Evolutionary conservation across 371 early-diverging fungal genomes (phyloP).

Genomic region (Coemansia sp.): DNA sequence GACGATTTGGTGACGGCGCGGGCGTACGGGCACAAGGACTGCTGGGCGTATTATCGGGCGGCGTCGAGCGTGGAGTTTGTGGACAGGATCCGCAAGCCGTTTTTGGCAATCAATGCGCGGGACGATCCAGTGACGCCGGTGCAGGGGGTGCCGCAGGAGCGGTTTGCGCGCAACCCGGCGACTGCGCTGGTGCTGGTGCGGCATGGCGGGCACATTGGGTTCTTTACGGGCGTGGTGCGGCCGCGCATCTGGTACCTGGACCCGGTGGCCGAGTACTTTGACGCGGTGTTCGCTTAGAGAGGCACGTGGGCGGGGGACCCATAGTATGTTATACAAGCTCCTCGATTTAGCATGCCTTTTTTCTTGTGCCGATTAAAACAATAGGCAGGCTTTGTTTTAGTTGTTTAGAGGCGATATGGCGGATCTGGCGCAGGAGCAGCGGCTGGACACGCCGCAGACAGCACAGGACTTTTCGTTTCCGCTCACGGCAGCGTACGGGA

Average conservation of each 20-base stretch:
- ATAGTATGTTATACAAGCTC: too few species aligned
- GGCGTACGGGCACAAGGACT: constrained; percentile 70
- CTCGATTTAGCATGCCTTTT: too few species aligned
- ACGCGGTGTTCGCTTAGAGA: constrained; percentile 54
- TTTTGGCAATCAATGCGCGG: constrained; percentile 75
- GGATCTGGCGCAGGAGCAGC: not conserved
- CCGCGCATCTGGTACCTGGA: constrained; percentile 62
- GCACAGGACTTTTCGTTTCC: constrained; percentile 62
- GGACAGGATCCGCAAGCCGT: constrained; percentile 68
- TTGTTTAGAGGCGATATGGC: too few species aligned
- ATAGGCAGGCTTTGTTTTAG: too few species aligned
- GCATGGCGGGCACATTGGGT: constrained; percentile 94
- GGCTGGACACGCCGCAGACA: constrained; percentile 21
- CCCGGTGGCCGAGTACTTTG: constrained; percentile 64
- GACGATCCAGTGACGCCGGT: constrained; percentile 88
- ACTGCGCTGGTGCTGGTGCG: constrained; percentile 77
- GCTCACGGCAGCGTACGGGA: constrained; percentile 64
- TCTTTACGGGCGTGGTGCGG: constrained; percentile 68
- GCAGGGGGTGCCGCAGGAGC: constrained; percentile 72
- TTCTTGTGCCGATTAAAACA: too few species aligned
- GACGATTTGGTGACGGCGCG: constrained; percentile 72
- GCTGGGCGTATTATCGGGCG: constrained; percentile 80
- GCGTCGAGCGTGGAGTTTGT: constrained; percentile 70
- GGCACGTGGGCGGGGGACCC: not conserved
- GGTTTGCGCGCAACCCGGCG: constrained; percentile 68